A percentile compares a stretch with the other conserved stretches of the same genome.
These are phyloP conservation scores for Eucalyptus viminalis DNA, from an alignment of 345 rosid genomes.

Conservation along the genomic window DNA sequence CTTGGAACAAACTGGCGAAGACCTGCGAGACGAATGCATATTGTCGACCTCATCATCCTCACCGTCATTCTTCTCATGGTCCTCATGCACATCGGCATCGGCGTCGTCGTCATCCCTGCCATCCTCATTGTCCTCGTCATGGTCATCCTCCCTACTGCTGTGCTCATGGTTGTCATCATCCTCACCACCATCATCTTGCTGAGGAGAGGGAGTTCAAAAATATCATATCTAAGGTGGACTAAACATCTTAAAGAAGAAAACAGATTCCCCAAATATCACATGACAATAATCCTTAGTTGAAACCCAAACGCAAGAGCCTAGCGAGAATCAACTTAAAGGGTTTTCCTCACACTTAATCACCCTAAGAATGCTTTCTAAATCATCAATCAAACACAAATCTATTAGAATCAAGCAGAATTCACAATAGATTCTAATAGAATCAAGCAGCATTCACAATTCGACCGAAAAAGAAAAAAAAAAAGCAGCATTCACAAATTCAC, in stretches of 20 bases:
- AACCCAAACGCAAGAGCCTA: background rate
- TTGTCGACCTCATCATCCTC: background rate
- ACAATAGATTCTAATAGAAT: no score
- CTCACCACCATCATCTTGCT: background rate
- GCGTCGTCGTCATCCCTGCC: background rate
- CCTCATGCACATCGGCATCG: rapidly evolving
- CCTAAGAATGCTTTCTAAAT: no score
- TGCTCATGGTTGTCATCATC: conserved; percentile 7
- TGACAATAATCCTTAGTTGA: background rate
- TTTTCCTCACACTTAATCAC: no score
- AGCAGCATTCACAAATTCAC: background rate
- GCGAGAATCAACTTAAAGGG: background rate
- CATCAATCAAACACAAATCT: no score
- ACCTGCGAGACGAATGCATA: background rate
- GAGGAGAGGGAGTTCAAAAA: background rate
- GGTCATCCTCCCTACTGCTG: background rate
- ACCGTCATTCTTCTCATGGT: no score
- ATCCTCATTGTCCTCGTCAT: no score
- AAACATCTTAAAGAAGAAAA: background rate
- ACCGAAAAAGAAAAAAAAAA: no score
- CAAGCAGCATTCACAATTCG: no score
- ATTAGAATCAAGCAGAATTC: no score
- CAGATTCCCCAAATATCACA: background rate
- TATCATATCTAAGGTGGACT: no score
- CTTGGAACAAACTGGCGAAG: background rate